These are phyloP conservation scores for Backusella psychrophila DNA, from an alignment of 192 early-diverging fungal species.

Conservation along the genomic window DNA sequence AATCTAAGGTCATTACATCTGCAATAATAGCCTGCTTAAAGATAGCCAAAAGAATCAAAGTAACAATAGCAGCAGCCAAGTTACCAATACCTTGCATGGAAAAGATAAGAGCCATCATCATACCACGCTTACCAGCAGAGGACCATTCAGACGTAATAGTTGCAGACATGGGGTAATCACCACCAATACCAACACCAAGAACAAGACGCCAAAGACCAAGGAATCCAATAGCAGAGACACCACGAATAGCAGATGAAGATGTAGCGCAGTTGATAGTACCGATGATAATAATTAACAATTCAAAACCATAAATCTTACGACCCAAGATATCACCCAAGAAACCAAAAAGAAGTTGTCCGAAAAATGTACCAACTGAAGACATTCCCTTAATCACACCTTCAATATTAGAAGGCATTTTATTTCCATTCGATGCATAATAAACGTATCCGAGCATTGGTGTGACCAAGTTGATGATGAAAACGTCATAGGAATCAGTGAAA, in stretches of 20 bases:
- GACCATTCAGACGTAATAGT: slow-evolving; percentile 91
- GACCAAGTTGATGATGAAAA: slow-evolving; percentile 90
- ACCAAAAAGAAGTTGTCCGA: slow-evolving; percentile 88
- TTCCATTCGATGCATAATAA: slow-evolving; percentile 51
- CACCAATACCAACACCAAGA: slow-evolving; percentile 92
- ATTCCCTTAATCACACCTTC: slow-evolving; percentile 85
- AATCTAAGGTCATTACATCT: slow-evolving; percentile 72
- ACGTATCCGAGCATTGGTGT: slow-evolving; percentile 84
- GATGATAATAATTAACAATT: slow-evolving; percentile 88
- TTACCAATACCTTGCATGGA: slow-evolving; percentile 94
- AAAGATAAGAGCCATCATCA: slow-evolving; percentile 66
- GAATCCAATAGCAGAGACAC: slow-evolving; percentile 68
- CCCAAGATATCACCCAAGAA: slow-evolving; percentile 83
- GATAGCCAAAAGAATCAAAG: slow-evolving; percentile 68
- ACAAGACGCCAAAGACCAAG: slow-evolving; percentile 89
- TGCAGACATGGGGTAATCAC: slow-evolving; percentile 93
- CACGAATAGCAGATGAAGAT: slow-evolving; percentile 61
- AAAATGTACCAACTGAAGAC: slow-evolving; percentile 77
- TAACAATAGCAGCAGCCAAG: slow-evolving; percentile 75
- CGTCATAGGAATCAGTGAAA: slow-evolving; percentile 95
- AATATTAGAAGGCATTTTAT: slow-evolving; percentile 62
- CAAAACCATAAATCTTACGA: slow-evolving; percentile 83
- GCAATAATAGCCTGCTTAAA: slow-evolving; percentile 68
- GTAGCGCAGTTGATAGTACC: slow-evolving; percentile 80
- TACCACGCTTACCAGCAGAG: slow-evolving; percentile 72